Base-by-base conservation (phyloP, 2,329 filamentous ascomycete species). In the Tolypocladium nubicola region DNA sequence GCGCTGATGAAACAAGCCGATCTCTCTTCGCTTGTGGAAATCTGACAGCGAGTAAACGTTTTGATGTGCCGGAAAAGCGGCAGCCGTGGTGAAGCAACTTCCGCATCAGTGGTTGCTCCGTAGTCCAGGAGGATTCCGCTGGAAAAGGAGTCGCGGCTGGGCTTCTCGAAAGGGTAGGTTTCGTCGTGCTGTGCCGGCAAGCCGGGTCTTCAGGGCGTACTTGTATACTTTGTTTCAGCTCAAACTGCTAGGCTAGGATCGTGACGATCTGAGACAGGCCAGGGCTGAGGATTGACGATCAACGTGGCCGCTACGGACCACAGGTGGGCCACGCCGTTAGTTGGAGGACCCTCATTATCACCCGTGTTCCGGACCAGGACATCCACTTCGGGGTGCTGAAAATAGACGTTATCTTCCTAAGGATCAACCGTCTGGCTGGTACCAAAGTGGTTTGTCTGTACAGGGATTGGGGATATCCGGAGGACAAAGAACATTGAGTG, bases 111-210 rank as follows among this genome's bases (percentile, higher is more conserved):
- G 43, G 23, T 19, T 23, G 19, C 14, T 30, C 23, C 13, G 8
- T 14, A 30, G 23, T 30, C 43, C 5, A 16, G 23, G 21, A 35
- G 11, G 4, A 45, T 13, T 23, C 41, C 11, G 11, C 21, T 11
- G 41, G 26, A 30, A 53, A 53, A 13, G 2, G 35, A n/a, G 38
- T 47, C 30, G 40, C 16, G 33, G 38, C 33, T 21, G 9, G 30
- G 54, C 41, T 55, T 45, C 54, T 49, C 23, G 40, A 55, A 55
- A 55, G 2, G 54, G 54, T 26, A 49, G 54, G 54, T 55, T 49
- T 14, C 26, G 10, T 35, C 38, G 39, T 23, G 30, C 41, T 21
- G 53, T 45, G 26, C 53, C 26, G 54, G 41, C 23, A 49, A 38
- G 53, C 54, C 54, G 53, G 53, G 26, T 47, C 35, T 39, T 38